Percentiles rank a stretch among this genome's conserved stretches.
phyloP scores from a whole-genome alignment of 2,329 filamentous ascomycete species.

The Ceratocystis papillata region DNA sequence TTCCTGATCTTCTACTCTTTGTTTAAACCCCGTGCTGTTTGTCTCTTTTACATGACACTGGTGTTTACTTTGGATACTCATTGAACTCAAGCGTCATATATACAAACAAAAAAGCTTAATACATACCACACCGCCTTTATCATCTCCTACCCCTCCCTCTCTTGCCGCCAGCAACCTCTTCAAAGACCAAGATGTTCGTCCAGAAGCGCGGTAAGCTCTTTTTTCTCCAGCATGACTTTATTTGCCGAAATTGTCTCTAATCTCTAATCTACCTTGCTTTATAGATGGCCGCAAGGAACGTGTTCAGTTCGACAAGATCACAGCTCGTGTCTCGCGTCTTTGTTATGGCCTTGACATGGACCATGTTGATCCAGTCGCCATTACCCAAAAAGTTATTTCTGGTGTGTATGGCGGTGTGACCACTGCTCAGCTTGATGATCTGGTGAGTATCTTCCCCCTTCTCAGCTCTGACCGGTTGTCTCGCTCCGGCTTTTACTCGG shows the following conservation, averaged over 20 bases:
- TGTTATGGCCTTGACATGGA: constrained; percentile 93
- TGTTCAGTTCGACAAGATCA: constrained; percentile 99
- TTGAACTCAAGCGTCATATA: too few relatives aligned
- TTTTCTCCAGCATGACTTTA: not conserved
- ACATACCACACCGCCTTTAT: not conserved
- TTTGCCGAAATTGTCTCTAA: constrained; percentile 12
- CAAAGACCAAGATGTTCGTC: constrained; percentile 45
- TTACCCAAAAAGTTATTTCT: constrained; percentile 98
- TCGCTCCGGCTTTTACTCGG: not conserved
- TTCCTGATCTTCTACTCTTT: too few relatives aligned
- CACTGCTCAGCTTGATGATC: constrained; percentile 88
- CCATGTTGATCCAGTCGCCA: constrained; percentile 94
- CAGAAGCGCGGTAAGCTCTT: constrained; percentile 49
- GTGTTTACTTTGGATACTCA: too few relatives aligned
- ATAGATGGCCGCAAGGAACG: constrained; percentile 98
- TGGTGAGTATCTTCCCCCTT: constrained; percentile 51
- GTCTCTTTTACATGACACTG: too few relatives aligned
- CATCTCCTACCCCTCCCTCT: constrained; percentile 16
- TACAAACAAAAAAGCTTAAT: too few relatives aligned
- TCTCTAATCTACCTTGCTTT: not conserved
- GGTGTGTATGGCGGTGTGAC: constrained; percentile 98
- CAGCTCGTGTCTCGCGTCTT: constrained; percentile 88
- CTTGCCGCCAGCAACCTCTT: constrained; percentile 25
- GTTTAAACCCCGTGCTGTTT: too few relatives aligned
- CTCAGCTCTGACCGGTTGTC: not conserved